These are phyloP conservation scores for Eimeria necatrix DNA, from an alignment of 169 alveolate genomes.

Conservation along the genomic window DNA sequence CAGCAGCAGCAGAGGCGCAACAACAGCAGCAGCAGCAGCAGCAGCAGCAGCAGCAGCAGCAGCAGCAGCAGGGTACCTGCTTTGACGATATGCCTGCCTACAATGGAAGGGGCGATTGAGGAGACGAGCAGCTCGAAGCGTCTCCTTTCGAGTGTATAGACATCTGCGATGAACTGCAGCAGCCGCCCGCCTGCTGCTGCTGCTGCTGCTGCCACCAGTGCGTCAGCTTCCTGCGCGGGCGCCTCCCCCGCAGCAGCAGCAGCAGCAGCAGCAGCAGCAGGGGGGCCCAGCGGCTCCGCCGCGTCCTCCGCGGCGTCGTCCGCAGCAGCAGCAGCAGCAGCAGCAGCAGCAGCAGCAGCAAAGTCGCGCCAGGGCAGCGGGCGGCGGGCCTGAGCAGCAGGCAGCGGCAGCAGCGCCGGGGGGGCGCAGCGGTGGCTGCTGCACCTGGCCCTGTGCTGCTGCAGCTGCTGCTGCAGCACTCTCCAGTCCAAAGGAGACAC, in stretches of 20 bases:
- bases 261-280: not conserved
- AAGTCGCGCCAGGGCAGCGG: not conserved
- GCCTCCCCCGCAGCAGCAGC: not conserved
- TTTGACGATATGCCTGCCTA: not conserved
- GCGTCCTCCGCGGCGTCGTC: not conserved
- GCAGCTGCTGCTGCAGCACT: slow-evolving; percentile 33
- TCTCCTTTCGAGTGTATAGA: not conserved
- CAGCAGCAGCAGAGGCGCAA: no score
- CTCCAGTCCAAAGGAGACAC: not conserved
- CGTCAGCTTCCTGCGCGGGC: not conserved
- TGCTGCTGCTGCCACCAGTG: not conserved
- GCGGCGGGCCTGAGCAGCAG: slow-evolving; percentile 51
- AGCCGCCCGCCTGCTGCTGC: not conserved
- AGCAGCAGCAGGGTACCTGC: slow-evolving; percentile 37
- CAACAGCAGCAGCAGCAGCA: not conserved
- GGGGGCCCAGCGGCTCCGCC: not conserved
- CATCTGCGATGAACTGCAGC: slow-evolving; percentile 24
- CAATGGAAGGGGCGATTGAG: slow-evolving; percentile 29
- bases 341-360: slow-evolving; percentile 21
- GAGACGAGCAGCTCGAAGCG: slow-evolving; percentile 32
- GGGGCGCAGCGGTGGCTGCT: slow-evolving; percentile 44
- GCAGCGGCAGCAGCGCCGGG: slow-evolving; percentile 69
- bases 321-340: slow-evolving; percentile 33
- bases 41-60: not conserved
- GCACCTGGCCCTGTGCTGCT: slow-evolving; percentile 56